Conservation (phyloP, 495 filamentous ascomycete genomes). For the Hypoxylon lienhwacheense region DNA sequence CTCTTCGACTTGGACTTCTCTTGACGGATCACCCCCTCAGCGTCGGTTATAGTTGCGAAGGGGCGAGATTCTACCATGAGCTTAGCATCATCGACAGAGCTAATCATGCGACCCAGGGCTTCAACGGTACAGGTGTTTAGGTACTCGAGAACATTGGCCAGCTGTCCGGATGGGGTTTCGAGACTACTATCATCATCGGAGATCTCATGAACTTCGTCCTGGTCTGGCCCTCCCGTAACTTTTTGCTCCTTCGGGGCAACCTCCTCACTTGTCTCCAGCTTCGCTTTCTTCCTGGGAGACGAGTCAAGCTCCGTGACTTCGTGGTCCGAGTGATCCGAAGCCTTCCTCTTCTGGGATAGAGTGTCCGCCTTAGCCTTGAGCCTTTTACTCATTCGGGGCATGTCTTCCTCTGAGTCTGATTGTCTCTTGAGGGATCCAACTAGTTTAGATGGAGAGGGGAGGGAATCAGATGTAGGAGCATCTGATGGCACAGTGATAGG, state of each 20-base stretch:
- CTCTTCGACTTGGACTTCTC: constrained; percentile 40
- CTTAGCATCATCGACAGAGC: constrained; percentile 65
- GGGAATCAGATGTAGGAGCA: constrained; percentile 1
- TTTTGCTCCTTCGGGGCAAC: constrained; percentile 22
- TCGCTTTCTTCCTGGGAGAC: constrained; percentile 13
- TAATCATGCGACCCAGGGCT: constrained; percentile 76
- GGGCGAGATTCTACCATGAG: constrained; percentile 69
- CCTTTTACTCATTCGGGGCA: background rate
- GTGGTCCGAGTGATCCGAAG: background rate
- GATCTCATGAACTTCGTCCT: constrained; percentile 37
- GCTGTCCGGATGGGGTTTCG: constrained; percentile 41
- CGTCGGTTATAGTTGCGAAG: constrained; percentile 62
- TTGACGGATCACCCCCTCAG: constrained; percentile 60
- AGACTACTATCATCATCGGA: constrained; percentile 34
- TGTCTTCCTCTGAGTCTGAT: background rate
- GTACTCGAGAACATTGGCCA: constrained; percentile 67
- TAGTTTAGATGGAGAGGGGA: background rate
- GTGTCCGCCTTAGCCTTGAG: background rate
- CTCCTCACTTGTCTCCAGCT: background rate
- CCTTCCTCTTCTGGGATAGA: constrained; percentile 3
- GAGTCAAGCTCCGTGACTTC: background rate
- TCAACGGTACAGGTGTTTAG: constrained; percentile 76
- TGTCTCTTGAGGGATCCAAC: constrained; percentile 1
- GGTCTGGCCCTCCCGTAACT: constrained; percentile 6
- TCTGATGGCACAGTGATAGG: constrained; percentile 23